Percentiles rank a stretch among this genome's conserved stretches.
These are phyloP conservation scores for Aspergillus neotritici DNA, from an alignment of 2,329 filamentous ascomycete genomes.

Conservation along the genomic window DNA sequence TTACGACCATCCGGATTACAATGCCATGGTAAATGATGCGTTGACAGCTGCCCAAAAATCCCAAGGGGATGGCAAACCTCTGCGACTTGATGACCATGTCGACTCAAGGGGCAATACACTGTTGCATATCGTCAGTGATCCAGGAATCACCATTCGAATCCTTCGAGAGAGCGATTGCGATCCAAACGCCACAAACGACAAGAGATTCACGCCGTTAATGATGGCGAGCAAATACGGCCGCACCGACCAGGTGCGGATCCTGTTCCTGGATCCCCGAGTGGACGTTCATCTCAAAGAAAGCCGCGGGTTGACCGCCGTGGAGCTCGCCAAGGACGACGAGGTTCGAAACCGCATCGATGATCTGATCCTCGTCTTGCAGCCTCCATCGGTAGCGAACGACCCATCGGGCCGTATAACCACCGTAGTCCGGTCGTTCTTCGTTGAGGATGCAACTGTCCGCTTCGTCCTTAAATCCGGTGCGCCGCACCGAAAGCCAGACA, in stretches of 20 bases:
- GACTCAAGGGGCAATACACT: conserved; percentile 91
- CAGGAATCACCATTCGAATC: conserved; percentile 67
- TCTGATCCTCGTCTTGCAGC: conserved; percentile 72
- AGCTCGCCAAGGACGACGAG: conserved; percentile 96
- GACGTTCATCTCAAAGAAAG: conserved; percentile 79
- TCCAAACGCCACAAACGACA: conserved; percentile 91
- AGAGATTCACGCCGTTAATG: conserved; percentile 92
- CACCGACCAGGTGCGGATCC: conserved; percentile 81
- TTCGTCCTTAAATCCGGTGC: conserved; percentile 92
- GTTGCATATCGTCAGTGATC: conserved; percentile 90
- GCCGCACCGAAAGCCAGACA: conserved; percentile 46
- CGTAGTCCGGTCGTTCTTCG: conserved; percentile 91
- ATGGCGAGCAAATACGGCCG: conserved; percentile 97
- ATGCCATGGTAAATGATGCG: conserved; percentile 77
- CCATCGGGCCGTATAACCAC: conserved; percentile 79
- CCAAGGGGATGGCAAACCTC: conserved; percentile 70
- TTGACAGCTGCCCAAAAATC: conserved; percentile 65
- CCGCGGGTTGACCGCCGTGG: conserved; percentile 85
- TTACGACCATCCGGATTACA: conserved; percentile 87
- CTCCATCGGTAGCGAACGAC: conserved; percentile 46
- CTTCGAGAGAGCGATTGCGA: conserved; percentile 86
- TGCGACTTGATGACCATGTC: conserved; percentile 88
- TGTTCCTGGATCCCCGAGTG: conserved; percentile 83
- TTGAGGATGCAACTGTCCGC: conserved; percentile 89
- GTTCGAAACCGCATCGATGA: conserved; percentile 96